A percentile compares a stretch with the other conserved stretches of the same genome.
Conservation (phyloP, 495 filamentous ascomycete genomes). For the Penicillium daleae region DNA sequence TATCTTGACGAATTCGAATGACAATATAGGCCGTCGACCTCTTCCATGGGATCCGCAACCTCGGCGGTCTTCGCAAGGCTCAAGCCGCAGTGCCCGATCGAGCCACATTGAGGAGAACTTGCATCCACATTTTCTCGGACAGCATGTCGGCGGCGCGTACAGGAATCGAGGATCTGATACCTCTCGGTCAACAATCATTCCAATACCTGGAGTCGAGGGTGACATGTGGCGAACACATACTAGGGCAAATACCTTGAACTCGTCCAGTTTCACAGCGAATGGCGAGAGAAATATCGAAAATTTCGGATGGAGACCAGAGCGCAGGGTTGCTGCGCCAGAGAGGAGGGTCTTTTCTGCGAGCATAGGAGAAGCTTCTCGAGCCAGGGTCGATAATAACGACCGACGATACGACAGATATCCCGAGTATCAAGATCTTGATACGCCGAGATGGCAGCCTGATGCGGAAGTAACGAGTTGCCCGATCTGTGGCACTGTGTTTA, state of each 20-base stretch:
- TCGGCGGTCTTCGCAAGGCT: not conserved
- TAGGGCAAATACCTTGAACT: not conserved
- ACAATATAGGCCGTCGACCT: not conserved
- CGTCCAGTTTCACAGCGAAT: not conserved
- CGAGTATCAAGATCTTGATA: conserved; percentile 8
- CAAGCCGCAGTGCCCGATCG: not conserved
- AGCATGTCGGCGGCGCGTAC: not conserved
- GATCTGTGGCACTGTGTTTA: conserved; percentile 77
- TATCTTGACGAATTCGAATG: not conserved
- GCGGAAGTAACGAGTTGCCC: conserved; percentile 76
- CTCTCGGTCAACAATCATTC: not conserved
- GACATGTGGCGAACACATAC: not conserved
- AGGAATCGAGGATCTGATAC: not conserved
- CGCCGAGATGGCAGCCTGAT: conserved; percentile 88
- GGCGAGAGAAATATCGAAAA: not conserved
- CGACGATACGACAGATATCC: not conserved
- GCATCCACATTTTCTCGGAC: not conserved
- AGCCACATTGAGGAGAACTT: not conserved
- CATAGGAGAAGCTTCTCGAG: not conserved
- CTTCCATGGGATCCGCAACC: not conserved
- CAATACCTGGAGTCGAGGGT: not conserved
- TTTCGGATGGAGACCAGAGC: not conserved
- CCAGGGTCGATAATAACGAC: not conserved
- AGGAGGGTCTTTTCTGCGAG: not conserved
- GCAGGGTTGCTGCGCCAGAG: not conserved